Evolutionary conservation across 228 moss, liverwort and hornwort genomes (phyloP), one percentile per base, ranked within the genome.

Genomic region (Sphagnum magellanicum): DNA sequence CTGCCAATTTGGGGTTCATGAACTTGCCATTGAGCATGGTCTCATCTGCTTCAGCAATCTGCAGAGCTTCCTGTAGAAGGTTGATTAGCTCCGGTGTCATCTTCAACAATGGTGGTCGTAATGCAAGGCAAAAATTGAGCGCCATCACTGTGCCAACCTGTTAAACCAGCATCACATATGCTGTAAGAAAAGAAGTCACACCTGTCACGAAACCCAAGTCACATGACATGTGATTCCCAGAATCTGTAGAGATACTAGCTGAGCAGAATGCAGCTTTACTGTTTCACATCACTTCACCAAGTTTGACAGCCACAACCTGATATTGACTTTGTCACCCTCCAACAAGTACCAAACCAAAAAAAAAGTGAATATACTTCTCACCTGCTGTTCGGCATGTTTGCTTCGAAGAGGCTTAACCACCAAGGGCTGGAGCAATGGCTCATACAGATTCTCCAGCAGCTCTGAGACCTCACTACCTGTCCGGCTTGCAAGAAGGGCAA

Each of bases 401-500:
- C 87, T 98, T 77, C 98, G 89, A 71, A 98, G 94, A 72, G 94
- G 98, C 63, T 92, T 83, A 17, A 75, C 51, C 63, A 98, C 89
- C 77, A 98, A 81, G 50, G 94, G 98, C 67, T 89, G 87, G 50
- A 98, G 77, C 77, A 93, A 77, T 60, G 92, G 98, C 63, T 88
- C 88, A 80, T 90, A 90, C 0, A 92, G 86, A 10, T 92, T 89
- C 76, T 98, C 98, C 73, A 98, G 81, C 69, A 98, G 81, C 80
- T 98, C 98, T 60, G 98, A 98, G 72, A 98, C 98, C 83, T 98
- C 98, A 74, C 91, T 98, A 55, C 98, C 98, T 48, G 98, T 98
- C 74, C 98, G 82, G 86, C 98, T 98, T 58, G 98, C 98, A 78
- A 98, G 80, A 73, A 98, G 74, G 72, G 90, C 94, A 79, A 98